phyloP scores from a whole-genome alignment of 2,329 filamentous ascomycete species.

The Parasarocladium wereldwijsianum region DNA sequence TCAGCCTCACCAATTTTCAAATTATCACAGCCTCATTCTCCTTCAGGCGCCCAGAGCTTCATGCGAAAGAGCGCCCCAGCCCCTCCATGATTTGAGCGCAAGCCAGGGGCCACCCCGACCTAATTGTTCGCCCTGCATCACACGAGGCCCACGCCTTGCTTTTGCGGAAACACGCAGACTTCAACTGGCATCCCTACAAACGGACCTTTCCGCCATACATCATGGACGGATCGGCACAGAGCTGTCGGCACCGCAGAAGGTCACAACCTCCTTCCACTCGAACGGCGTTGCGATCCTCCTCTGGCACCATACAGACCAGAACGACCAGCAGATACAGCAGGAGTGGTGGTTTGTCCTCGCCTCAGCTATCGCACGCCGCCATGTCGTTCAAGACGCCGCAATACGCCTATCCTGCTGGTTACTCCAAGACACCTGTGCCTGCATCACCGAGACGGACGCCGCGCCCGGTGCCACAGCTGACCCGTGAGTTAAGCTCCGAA shows the following conservation, averaged over 20 bases:
- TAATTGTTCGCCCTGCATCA: not conserved
- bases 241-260: conserved; percentile 11
- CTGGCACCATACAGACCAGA: conserved; percentile 25
- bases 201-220: conserved; percentile 3
- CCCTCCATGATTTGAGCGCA: too few species aligned
- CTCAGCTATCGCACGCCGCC: conserved; percentile 18
- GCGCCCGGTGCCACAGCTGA: conserved; percentile 25
- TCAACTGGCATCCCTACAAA: not conserved
- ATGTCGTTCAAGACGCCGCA: too few species aligned
- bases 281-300: conserved; percentile 30
- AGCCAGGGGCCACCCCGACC: conserved; percentile 3
- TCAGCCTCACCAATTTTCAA: too few species aligned
- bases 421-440: conserved; percentile 22
- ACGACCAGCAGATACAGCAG: conserved; percentile 21
- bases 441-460: conserved; percentile 21
- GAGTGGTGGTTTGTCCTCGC: conserved; percentile 17
- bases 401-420: conserved; percentile 24
- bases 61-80: too few species aligned
- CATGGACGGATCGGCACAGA: conserved; percentile 19
- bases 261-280: conserved; percentile 21
- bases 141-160: not conserved
- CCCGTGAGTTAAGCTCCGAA: conserved; percentile 26
- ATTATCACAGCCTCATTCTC: too few species aligned
- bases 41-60: too few species aligned
- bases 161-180: not conserved